Evolutionary conservation across 768 basidiomycete genomes (phyloP).

Genomic region (Pisolithus sp.): DNA sequence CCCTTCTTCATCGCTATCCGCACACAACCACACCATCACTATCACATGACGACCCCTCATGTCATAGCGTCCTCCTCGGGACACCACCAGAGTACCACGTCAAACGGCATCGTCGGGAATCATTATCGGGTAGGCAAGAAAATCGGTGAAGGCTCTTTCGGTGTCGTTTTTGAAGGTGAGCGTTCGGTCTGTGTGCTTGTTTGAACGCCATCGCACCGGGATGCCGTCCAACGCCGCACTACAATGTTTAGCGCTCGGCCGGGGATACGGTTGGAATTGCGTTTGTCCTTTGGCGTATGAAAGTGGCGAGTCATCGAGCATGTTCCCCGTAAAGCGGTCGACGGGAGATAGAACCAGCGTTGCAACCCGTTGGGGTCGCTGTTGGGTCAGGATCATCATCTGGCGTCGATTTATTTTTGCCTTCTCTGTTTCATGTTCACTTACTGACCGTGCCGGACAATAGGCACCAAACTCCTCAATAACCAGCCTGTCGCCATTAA

Average conservation of each 20-base stretch:
- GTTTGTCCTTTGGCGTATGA: no score
- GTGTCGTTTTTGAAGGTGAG: constrained; percentile 93
- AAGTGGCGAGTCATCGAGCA: no score
- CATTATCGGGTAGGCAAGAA: constrained; percentile 93
- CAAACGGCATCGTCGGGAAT: constrained; percentile 70
- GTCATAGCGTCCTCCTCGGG: constrained; percentile 74
- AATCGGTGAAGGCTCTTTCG: constrained; percentile 99
- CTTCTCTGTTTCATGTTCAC: background rate
- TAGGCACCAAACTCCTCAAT: constrained; percentile 82
- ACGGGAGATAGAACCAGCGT: no score
- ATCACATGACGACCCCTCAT: constrained; percentile 70
- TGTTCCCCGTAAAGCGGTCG: no score
- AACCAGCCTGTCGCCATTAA: constrained; percentile 92
- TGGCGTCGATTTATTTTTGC: background rate
- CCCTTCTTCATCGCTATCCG: background rate
- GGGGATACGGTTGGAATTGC: no score
- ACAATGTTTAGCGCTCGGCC: no score
- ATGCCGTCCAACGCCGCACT: no score
- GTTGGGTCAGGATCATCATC: no score
- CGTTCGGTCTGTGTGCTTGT: background rate
- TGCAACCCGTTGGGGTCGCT: no score
- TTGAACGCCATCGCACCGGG: background rate
- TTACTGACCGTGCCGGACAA: constrained; percentile 6
- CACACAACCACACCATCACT: background rate
- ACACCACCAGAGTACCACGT: constrained; percentile 57